Base-by-base conservation (phyloP, 352 stramenopile genomes). In the Plasmopara viticola region DNA sequence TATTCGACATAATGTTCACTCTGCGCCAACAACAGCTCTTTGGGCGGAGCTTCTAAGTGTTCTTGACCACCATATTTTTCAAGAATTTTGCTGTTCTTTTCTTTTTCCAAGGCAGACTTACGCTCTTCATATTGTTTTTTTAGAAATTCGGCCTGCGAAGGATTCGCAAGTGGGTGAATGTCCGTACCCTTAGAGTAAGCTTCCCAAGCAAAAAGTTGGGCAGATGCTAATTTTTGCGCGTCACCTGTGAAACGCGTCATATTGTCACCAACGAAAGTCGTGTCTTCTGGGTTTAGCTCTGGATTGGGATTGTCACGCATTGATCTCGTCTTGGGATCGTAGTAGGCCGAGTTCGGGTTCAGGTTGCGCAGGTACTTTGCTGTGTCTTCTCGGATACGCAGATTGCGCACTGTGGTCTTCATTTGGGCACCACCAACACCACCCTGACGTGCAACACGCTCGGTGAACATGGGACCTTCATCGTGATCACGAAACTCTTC, bases 291-390 rank as follows among this genome's bases (percentile, higher is more conserved):
- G 38, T 94, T 83, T n/a, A 96, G 66, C 60, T 98, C 87, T 6
- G 95, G 96, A 48, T 98, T 97, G 15, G 95, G 97, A 76, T 99
- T 99, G 54, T 98, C 95, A 25, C 97, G 80, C 96, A 99, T 99
- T 4, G 90, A 97, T 29, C 97, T 80, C 37, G 90, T 98, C 73
- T 99, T 99, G 0, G 97, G 96, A 85, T 99, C 96, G 72, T 99
- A 99, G 70, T 98, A 98, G 5, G 97, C 96, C 44, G 90, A 98
- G 64, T 99, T 97, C 8, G 94, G 84, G 73, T 99, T 96, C 17
- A 99, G 74, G 58, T 99, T 99, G 25, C 94, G 80, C 48, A 99
- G 61, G 63, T 99, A 99, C 67, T 99, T 99, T 53, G 97, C 96
- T 39, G 95, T 99, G 68, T 99, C 97, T 70, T 99, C 97, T 50